phyloP scores from a whole-genome alignment of 2,329 filamentous ascomycete genomes.

The Chaetomiaceae sp. region DNA sequence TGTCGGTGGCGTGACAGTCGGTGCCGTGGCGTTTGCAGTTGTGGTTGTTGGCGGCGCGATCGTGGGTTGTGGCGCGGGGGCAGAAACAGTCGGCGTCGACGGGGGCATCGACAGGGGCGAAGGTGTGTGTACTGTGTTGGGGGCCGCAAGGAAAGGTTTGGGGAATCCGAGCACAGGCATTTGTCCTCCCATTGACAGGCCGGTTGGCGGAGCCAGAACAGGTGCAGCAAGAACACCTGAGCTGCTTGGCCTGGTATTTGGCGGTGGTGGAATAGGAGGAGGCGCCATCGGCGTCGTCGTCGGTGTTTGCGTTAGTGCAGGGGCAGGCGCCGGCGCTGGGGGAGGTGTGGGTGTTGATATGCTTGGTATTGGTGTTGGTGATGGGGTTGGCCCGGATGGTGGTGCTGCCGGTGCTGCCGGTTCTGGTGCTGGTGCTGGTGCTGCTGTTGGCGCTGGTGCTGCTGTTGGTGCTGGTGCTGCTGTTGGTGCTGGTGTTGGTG shows the following conservation, averaged over 20 bases:
- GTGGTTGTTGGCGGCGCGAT: neutral
- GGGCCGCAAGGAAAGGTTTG: constrained; percentile 28
- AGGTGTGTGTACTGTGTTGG: constrained; percentile 25
- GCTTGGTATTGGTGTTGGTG: constrained; percentile 1
- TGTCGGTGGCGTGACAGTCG: too few species aligned
- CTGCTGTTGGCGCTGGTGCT: neutral
- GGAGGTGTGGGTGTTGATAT: too few species aligned
- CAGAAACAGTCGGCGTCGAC: constrained; percentile 3
- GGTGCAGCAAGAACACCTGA: constrained; percentile 27
- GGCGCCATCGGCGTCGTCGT: constrained; percentile 23
- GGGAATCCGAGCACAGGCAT: constrained; percentile 27
- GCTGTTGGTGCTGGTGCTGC: neutral
- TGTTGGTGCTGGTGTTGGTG: constrained; percentile 19
- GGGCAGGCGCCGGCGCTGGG: constrained; percentile 19
- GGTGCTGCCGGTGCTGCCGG: neutral
- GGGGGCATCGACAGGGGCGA: constrained; percentile 25
- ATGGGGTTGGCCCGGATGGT: constrained; percentile 10
- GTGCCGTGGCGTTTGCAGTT: too few species aligned
- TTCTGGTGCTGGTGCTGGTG: neutral
- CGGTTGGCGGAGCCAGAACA: constrained; percentile 28
- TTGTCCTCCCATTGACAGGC: constrained; percentile 23
- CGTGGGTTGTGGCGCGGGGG: neutral
- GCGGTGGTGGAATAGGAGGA: constrained; percentile 22
- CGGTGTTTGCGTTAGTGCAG: constrained; percentile 18
- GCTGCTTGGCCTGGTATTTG: constrained; percentile 16